Evolutionary conservation across 2,329 filamentous ascomycete species (phyloP), one percentile per base, ranked within the genome.

Genomic region (Microsporum audouinii): DNA sequence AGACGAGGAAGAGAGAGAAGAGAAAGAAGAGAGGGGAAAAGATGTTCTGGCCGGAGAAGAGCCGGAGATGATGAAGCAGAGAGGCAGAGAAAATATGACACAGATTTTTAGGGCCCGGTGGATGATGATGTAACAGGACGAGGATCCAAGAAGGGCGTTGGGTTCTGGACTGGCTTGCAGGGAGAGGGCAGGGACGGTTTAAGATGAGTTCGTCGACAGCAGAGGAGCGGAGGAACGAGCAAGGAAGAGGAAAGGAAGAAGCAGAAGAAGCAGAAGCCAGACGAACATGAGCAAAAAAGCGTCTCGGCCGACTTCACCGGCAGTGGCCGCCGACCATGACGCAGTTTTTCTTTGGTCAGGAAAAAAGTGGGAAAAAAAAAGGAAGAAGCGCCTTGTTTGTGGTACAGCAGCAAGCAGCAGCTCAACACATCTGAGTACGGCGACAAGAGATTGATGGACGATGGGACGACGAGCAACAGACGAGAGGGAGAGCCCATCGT

Each of bases 291-390:
- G 8, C 45, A 8, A 51, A 8, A 27, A 23, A 17, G 29, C 27
- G 33, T 53, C 49, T 53, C 49, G 49, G 49, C 49, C 49, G 49
- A 53, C 49, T 53, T 53, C 27, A 27, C 49, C 49, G 49, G 49
- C 31, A 29, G 27, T 53, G 49, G 49, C 49, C 49, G 49, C 39
- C 39, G 39, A 43, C 39, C 39, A n/a, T 43, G 39, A 43, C 39
- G n/a, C 39, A 43, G 17, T 43, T 43, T 14, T 43, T 43, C 17
- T n/a, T n/a, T 43, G 39, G 39, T 23, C 17, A 43, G n/a, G 39
- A 14, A 43, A 43, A n/a, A 17, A n/a, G 17, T 10, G 34, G 10
- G 2, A 14, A 14, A n/a, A n/a, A 43, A n/a, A n/a, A 14, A n/a
- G 39, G 14, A n/a, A n/a, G 17, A 36, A 36, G 34, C 39, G 14